A percentile compares a stretch with the other conserved stretches of the same genome.
These are phyloP conservation scores for Russula sp. DNA, from an alignment of 768 basidiomycete species.

Conservation along the genomic window DNA sequence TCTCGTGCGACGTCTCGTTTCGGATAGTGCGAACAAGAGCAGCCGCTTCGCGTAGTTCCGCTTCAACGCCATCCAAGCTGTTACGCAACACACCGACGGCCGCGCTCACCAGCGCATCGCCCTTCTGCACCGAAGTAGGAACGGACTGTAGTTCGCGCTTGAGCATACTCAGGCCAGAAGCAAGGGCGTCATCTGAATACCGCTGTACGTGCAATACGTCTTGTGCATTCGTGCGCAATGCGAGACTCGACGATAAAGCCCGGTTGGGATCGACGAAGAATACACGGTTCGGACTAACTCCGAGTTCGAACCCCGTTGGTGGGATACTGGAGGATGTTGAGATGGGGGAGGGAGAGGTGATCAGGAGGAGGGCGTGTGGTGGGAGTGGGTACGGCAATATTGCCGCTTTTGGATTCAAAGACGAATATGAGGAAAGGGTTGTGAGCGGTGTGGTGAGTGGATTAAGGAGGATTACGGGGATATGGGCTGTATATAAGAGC, in stretches of 20 bases:
- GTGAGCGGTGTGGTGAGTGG: slow-evolving; percentile 52
- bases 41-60: slow-evolving; percentile 17
- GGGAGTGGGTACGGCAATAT: slow-evolving; percentile 33
- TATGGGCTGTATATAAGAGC: slow-evolving; percentile 46
- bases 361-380: slow-evolving; percentile 35
- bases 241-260: slow-evolving; percentile 52
- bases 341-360: slow-evolving; percentile 32
- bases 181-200: slow-evolving; percentile 61
- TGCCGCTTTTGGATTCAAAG: slow-evolving; percentile 18
- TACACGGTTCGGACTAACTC: slow-evolving; percentile 30
- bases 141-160: slow-evolving; percentile 13
- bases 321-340: slow-evolving; percentile 32
- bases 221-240: slow-evolving; percentile 46
- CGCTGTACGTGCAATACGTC: slow-evolving; percentile 54
- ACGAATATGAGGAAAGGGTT: slow-evolving; percentile 34
- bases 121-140: slow-evolving; percentile 15
- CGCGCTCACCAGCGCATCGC: slow-evolving; percentile 17
- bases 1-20: slow-evolving; percentile 4
- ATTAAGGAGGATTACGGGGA: slow-evolving; percentile 63
- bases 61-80: slow-evolving; percentile 5
- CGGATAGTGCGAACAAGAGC: slow-evolving; percentile 8
- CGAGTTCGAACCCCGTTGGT: slow-evolving; percentile 31
- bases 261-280: slow-evolving; percentile 58
- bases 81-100: slow-evolving; percentile 5
- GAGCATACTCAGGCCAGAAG: slow-evolving; percentile 42